Evolutionary conservation across 2,329 filamentous ascomycete genomes (phyloP), one percentile per base, ranked within the genome.

Genomic region (Emmonsiellopsis sp.): DNA sequence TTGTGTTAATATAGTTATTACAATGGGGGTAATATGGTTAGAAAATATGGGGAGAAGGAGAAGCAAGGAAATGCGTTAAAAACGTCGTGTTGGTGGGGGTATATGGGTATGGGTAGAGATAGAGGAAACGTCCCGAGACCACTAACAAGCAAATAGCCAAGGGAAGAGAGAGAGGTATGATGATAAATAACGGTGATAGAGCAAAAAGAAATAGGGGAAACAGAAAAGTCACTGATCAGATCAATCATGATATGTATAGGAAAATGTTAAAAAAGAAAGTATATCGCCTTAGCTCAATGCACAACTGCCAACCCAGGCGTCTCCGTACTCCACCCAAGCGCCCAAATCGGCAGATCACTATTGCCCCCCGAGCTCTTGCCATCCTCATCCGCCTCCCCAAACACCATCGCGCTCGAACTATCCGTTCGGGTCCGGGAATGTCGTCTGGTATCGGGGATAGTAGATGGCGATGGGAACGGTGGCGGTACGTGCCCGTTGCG

Each of bases 321-420:
- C 30, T 80, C 71, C 73, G 76, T 56, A 66, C 68, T 62, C 68
- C 70, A 65, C 43, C 69, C 62, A 54, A 68, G 58, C 45, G 69
- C 62, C 72, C 72, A 74, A 30, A 72, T 61, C 5, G 71, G 70
- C 52, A 76, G 72, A 5, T 49, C 61, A 50, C 83, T 80, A 75
- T 82, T 80, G 43, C 71, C 75, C 57, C 32, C 26, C 26, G 51
- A 53, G 4, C 54, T 56, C 9, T 54, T 57, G 10, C 34, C 45
- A 34, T 20, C 40, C 78, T 76, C 75, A 3, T 74, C 72, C 1
- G 70, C 68, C 20, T 71, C 64, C 50, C 70, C 71, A 44, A 73
- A 63, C 49, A 71, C 68, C 47, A 78, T 75, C 54, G 73, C 73
- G 60, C 75, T 72, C 53, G 70, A 73, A 57, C 71, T 73, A 56